Conservation (phyloP, 768 basidiomycete species). For the Antrodiella citrinella region DNA sequence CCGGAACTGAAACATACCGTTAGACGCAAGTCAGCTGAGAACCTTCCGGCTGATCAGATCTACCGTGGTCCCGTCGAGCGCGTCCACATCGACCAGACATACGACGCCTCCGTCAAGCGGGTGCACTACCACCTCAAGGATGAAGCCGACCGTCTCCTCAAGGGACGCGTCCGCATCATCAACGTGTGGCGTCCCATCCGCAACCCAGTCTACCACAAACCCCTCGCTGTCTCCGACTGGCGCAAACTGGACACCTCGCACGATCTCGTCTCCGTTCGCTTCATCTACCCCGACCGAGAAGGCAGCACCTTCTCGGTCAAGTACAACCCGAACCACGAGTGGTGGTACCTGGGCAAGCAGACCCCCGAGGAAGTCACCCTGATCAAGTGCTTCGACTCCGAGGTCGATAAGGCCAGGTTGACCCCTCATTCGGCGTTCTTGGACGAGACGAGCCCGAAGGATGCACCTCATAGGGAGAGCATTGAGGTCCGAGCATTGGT, state of each 20-base stretch:
- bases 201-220: conserved; percentile 30
- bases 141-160: conserved; percentile 34
- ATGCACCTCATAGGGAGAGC: conserved; percentile 32
- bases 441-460: conserved; percentile 26
- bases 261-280: conserved; percentile 31
- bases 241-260: conserved; percentile 25
- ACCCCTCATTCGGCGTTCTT: conserved; percentile 37
- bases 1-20: too few relatives aligned
- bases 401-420: conserved; percentile 29
- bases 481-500: conserved; percentile 37
- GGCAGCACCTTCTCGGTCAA: conserved; percentile 29
- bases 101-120: conserved; percentile 26
- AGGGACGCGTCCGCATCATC: conserved; percentile 34
- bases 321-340: conserved; percentile 28
- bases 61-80: conserved; percentile 25
- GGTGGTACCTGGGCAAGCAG: conserved; percentile 33
- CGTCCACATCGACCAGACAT: conserved; percentile 41
- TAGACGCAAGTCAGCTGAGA: conserved; percentile 3
- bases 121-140: conserved; percentile 30
- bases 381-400: conserved; percentile 40
- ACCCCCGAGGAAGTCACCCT: conserved; percentile 34
- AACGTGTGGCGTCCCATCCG: conserved; percentile 40
- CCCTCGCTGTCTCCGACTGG: conserved; percentile 36
- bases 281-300: conserved; percentile 28
- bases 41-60: neutral